Evolutionary conservation across 768 basidiomycete species (phyloP).

Genomic region (Lactarius akahatsu): DNA sequence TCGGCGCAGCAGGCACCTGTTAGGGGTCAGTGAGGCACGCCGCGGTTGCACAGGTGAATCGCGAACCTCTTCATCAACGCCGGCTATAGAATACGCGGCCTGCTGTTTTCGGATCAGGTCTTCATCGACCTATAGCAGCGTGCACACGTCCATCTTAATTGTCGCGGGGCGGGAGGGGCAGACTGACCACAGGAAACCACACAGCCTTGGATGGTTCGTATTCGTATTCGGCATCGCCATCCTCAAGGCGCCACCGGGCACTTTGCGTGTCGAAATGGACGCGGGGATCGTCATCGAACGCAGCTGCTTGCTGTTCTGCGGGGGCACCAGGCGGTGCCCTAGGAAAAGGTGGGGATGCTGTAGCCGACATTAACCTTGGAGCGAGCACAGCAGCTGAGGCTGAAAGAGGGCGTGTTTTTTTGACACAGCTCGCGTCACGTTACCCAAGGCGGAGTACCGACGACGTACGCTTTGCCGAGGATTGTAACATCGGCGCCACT

Average conservation of each 20-base stretch:
- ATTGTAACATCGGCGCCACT: no score
- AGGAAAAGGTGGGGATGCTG: slow-evolving; percentile 26
- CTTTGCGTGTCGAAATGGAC: slow-evolving; percentile 76
- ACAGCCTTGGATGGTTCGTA: slow-evolving; percentile 71
- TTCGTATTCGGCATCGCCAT: slow-evolving; percentile 91
- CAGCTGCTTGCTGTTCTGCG: slow-evolving; percentile 55
- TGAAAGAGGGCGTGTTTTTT: slow-evolving; percentile 24
- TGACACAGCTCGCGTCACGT: slow-evolving; percentile 17
- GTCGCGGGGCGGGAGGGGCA: slow-evolving; percentile 11
- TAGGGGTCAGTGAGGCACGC: slow-evolving; percentile 26
- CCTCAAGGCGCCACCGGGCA: slow-evolving; percentile 85
- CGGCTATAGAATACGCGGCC: slow-evolving; percentile 88
- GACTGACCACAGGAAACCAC: slow-evolving; percentile 84
- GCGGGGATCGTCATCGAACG: slow-evolving; percentile 79
- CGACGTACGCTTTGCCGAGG: not conserved
- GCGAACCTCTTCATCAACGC: slow-evolving; percentile 91
- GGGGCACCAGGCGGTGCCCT: slow-evolving; percentile 51
- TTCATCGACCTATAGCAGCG: slow-evolving; percentile 68
- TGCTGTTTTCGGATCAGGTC: slow-evolving; percentile 87
- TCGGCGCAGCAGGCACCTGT: slow-evolving; percentile 85
- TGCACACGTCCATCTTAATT: slow-evolving; percentile 27
- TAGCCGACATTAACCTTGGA: slow-evolving; percentile 14
- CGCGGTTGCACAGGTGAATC: slow-evolving; percentile 18
- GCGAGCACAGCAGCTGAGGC: not conserved
- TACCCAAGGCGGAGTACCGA: not conserved